Evolutionary conservation across 2,329 filamentous ascomycete genomes (phyloP), one percentile per base, ranked within the genome.

Genomic region (Stachybotrys echinatus): DNA sequence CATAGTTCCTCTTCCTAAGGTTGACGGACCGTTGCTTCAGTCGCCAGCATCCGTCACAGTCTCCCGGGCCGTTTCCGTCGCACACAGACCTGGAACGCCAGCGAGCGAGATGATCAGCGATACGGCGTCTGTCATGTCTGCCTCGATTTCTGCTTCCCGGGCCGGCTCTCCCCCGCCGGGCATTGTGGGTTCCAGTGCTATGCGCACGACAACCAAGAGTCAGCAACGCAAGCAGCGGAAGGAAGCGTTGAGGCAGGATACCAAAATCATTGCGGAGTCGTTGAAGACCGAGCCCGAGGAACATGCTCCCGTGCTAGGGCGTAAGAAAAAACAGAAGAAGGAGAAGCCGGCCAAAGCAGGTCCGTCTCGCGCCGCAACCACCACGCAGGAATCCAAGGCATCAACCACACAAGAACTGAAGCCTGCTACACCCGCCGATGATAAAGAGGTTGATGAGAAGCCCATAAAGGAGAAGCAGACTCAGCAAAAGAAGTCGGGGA

Each of bases 271-370:
- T 52, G 70, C 68, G 3, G 79, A 81, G 53, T 58, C 70, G 1
- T 60, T 79, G 54, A 74, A 75, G 45, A 60, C 70, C 14, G 83
- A 85, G 51, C 66, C 75, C 12, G 74, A 80, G 47, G 78, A 82
- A 55, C 79, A 81, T 56, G 89, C 83, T 7, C 89, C 89, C 0
- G 87, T 95, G 39, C 65, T 90, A 45, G 87, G 87, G 31, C 81
- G 89, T 48, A 91, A 91, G 74, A 92, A 90, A 75, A 94, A 92
- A 71, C 82, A 88, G 64, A 91, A 88, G 74, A 92, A 90, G 69
- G 83, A 87, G 58, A 85, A 81, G 59, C 65, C 66, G 14, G 31
- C 49, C 7, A 66, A 66, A 42, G 48, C 58, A 12, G 12, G 57
- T 18, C 40, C 49, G 17, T 8, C 58, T 31, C 50, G 48, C 42